Evolutionary conservation across 2,329 filamentous ascomycete genomes (phyloP).

Genomic region (Alternaria infectoria): DNA sequence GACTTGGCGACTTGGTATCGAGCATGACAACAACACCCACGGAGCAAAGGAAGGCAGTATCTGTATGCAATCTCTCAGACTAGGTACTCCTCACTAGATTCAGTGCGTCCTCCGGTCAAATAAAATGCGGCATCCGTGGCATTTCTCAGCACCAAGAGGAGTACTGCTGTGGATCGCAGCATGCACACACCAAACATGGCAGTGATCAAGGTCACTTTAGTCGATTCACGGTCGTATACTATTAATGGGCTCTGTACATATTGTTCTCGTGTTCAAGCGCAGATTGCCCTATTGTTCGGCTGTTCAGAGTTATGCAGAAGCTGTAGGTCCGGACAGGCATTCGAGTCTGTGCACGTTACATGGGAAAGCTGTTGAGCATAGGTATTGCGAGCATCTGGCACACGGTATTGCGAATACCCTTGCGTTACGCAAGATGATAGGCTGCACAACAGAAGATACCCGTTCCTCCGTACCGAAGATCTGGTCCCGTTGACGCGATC

Average conservation of each 20-base stretch:
- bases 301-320: background rate
- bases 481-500: background rate
- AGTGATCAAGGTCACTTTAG: background rate
- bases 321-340: background rate
- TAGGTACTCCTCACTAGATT: background rate
- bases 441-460: background rate
- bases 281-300: background rate
- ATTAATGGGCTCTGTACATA: background rate
- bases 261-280: background rate
- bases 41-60: conserved; percentile 1
- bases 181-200: background rate
- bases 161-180: background rate
- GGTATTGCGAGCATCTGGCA: background rate
- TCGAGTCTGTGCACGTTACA: background rate
- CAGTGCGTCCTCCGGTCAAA: background rate
- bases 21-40: background rate
- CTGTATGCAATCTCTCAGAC: background rate
- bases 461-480: background rate
- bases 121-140: background rate
- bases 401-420: background rate
- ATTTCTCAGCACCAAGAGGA: background rate
- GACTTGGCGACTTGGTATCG: conserved; percentile 7
- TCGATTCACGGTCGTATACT: background rate
- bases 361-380: background rate
- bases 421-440: background rate